Conservation (phyloP, 495 filamentous ascomycete species). For the Cercophora samala region DNA sequence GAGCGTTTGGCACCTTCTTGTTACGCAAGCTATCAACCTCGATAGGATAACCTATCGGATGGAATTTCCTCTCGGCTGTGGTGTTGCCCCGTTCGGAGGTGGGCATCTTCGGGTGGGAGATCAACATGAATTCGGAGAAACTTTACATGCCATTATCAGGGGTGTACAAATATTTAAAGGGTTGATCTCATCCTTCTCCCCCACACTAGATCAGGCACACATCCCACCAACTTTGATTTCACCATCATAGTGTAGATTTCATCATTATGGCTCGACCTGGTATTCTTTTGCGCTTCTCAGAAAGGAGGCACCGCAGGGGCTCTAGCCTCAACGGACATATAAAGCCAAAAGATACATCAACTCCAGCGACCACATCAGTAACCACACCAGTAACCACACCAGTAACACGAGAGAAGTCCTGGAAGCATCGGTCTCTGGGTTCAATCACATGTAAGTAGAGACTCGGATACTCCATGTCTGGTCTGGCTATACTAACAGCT, state of each 20-base stretch:
- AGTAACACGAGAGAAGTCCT: conserved; percentile 7
- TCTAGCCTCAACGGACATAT: not conserved
- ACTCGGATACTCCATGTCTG: not conserved
- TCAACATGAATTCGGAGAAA: not conserved
- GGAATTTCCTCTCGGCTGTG: not conserved
- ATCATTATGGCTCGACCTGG: conserved; percentile 18
- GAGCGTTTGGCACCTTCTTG: not conserved
- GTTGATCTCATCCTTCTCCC: not conserved
- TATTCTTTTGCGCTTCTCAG: conserved; percentile 18
- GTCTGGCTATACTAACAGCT: not conserved
- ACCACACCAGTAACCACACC: no score
- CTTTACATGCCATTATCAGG: not conserved
- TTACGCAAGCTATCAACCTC: not conserved
- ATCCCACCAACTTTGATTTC: not conserved
- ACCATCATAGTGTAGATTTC: not conserved
- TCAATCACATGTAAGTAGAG: conserved; percentile 19
- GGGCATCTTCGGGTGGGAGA: not conserved
- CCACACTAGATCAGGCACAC: not conserved
- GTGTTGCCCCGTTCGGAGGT: not conserved
- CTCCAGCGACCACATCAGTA: not conserved
- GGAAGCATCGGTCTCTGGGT: conserved; percentile 16
- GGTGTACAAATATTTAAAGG: conserved; percentile 4
- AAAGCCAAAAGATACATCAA: not conserved
- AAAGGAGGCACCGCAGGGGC: conserved; percentile 5
- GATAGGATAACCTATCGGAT: not conserved